phyloP scores from a whole-genome alignment of 2,329 filamentous ascomycete genomes.

The Parastagonospora nodorum region DNA sequence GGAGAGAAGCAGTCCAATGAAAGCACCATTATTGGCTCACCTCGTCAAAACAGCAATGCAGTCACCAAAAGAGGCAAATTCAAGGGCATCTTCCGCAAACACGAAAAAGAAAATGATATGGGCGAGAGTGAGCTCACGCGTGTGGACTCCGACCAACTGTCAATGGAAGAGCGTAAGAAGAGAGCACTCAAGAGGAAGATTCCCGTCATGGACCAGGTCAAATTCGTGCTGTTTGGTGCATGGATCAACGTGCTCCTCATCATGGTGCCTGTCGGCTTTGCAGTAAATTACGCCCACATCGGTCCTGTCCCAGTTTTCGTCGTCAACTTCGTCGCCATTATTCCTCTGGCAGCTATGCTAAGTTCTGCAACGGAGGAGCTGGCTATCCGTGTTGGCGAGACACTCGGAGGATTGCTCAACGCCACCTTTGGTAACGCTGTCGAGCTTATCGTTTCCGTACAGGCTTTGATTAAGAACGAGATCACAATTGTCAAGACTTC shows the following conservation, averaged over 20 bases:
- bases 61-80: constrained; percentile 34
- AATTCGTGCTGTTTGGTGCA: constrained; percentile 76
- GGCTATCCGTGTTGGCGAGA: constrained; percentile 76
- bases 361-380: constrained; percentile 91
- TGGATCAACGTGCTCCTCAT: constrained; percentile 86
- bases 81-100: constrained; percentile 39
- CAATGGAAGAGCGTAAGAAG: constrained; percentile 39
- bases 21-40: constrained; percentile 24
- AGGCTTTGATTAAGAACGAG: constrained; percentile 75
- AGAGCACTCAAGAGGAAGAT: constrained; percentile 41
- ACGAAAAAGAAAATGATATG: constrained; percentile 20
- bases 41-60: constrained; percentile 12
- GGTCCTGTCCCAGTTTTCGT: constrained; percentile 65
- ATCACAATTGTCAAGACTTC: constrained; percentile 91
- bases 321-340: constrained; percentile 92
- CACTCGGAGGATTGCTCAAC: constrained; percentile 85
- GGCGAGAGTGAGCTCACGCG: constrained; percentile 14
- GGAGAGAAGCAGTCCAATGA: constrained; percentile 26
- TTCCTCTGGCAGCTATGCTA: constrained; percentile 84
- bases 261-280: constrained; percentile 77
- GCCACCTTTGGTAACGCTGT: constrained; percentile 92
- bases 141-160: constrained; percentile 29
- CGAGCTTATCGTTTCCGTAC: constrained; percentile 85
- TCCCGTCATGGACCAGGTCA: constrained; percentile 60
- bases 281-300: constrained; percentile 65